Evolutionary conservation across 2,329 filamentous ascomycete species (phyloP).

Genomic region (Mollisiaceae sp.): DNA sequence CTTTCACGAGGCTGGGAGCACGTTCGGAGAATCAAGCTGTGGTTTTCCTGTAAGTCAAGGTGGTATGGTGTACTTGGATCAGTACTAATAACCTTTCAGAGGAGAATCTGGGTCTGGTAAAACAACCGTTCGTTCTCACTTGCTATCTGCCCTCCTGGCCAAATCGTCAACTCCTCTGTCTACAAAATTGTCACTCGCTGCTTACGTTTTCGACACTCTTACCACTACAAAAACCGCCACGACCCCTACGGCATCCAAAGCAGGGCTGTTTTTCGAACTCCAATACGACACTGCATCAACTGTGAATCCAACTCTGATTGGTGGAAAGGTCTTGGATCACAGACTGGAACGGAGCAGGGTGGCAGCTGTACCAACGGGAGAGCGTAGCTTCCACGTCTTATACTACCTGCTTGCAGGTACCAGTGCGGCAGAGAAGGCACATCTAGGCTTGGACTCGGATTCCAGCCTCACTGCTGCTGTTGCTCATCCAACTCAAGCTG

Average conservation of each 20-base stretch:
- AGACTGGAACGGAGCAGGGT: constrained; percentile 91
- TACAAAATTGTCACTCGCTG: constrained; percentile 88
- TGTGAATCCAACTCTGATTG: constrained; percentile 84
- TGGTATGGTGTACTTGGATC: neutral
- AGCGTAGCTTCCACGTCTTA: constrained; percentile 93
- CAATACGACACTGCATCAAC: constrained; percentile 93
- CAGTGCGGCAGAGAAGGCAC: constrained; percentile 85
- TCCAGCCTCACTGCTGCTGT: constrained; percentile 52
- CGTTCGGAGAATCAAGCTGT: constrained; percentile 93
- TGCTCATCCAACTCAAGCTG: constrained; percentile 44
- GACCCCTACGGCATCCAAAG: constrained; percentile 93
- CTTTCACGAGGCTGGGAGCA: constrained; percentile 83
- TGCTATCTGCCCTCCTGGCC: constrained; percentile 82
- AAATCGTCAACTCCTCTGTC: constrained; percentile 93
- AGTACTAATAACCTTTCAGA: constrained; percentile 51
- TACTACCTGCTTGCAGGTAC: constrained; percentile 96
- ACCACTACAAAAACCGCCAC: constrained; percentile 98
- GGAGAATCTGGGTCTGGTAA: constrained; percentile 97
- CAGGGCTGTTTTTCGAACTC: constrained; percentile 92
- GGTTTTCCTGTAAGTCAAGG: constrained; percentile 81
- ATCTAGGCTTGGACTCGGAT: constrained; percentile 65
- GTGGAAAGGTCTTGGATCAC: constrained; percentile 93
- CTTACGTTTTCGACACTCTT: constrained; percentile 93
- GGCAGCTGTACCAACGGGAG: constrained; percentile 88
- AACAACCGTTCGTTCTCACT: constrained; percentile 89